Evolutionary conservation across 2,329 filamentous ascomycete species (phyloP).

Genomic region (Aspergillus uvarum): DNA sequence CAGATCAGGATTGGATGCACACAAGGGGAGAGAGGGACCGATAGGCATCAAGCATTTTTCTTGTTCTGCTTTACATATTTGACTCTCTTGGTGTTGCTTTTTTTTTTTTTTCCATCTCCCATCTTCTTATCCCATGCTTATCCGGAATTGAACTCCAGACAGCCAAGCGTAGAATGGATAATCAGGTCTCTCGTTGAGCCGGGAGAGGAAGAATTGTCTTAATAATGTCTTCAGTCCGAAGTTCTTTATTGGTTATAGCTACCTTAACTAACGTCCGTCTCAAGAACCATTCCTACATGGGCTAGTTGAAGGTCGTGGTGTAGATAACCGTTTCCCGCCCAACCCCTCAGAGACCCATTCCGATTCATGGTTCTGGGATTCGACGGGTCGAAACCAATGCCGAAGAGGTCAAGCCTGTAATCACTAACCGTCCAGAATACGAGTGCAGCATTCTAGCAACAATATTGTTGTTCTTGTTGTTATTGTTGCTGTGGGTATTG

Average conservation of each 20-base stretch:
- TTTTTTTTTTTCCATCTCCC: neutral
- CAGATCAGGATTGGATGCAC: neutral
- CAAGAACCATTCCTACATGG: neutral
- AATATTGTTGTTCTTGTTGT: neutral
- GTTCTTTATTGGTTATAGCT: neutral
- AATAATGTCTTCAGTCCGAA: neutral
- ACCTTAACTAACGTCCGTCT: neutral
- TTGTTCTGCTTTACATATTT: slow-evolving; percentile 1
- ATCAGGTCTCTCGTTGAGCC: neutral
- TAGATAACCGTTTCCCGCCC: neutral
- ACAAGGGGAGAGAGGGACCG: neutral
- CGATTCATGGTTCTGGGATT: slow-evolving; percentile 7
- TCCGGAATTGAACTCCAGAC: neutral
- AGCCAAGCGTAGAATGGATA: neutral
- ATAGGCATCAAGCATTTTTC: neutral
- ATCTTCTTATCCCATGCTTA: neutral
- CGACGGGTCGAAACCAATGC: slow-evolving; percentile 3
- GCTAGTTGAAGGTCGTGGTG: neutral
- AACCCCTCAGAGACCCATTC: slow-evolving; percentile 6
- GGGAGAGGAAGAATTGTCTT: neutral
- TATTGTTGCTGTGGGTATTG: neutral
- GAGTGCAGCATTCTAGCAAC: neutral
- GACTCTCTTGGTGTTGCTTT: neutral
- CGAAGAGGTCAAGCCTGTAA: neutral
- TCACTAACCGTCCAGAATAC: neutral